A percentile compares a stretch with the other conserved stretches of the same genome.
phyloP scores from a whole-genome alignment of 2,329 filamentous ascomycete species.

The Aureobasidium zeae region DNA sequence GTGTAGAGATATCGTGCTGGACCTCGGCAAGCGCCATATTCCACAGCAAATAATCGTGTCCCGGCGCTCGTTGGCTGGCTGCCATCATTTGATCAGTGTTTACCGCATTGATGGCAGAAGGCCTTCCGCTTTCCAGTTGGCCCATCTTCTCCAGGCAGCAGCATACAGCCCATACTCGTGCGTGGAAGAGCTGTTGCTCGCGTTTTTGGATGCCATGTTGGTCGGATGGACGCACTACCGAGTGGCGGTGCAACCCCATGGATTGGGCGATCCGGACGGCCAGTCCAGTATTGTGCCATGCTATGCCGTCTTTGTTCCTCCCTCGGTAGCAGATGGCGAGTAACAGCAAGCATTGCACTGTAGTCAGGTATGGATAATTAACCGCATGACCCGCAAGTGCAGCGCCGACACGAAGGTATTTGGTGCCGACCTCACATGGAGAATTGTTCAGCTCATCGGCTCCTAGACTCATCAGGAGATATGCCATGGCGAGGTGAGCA shows the following conservation, averaged over 20 bases:
- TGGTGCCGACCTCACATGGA: neutral
- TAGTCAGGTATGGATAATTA: slow-evolving; percentile 11
- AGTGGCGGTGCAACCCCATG: slow-evolving; percentile 11
- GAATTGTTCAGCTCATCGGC: slow-evolving; percentile 4
- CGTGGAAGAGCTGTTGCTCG: slow-evolving; percentile 8
- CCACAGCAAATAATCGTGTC: slow-evolving; percentile 4
- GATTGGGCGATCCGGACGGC: slow-evolving; percentile 10
- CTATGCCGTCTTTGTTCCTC: slow-evolving; percentile 6
- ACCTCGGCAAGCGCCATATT: slow-evolving; percentile 14
- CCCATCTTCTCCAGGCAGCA: slow-evolving; percentile 9
- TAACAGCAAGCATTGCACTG: slow-evolving; percentile 3
- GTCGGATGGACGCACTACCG: neutral
- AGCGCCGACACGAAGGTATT: slow-evolving; percentile 4
- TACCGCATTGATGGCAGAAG: slow-evolving; percentile 2
- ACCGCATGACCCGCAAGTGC: slow-evolving; percentile 4
- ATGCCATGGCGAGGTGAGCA: slow-evolving; percentile 1
- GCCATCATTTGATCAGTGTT: slow-evolving; percentile 14
- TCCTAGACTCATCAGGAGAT: slow-evolving; percentile 8
- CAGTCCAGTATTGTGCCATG: neutral
- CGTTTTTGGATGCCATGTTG: slow-evolving; percentile 9
- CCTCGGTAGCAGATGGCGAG: slow-evolving; percentile 11
- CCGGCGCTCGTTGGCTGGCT: neutral
- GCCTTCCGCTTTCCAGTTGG: slow-evolving; percentile 9
- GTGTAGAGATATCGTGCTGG: slow-evolving; percentile 9
- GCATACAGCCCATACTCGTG: slow-evolving; percentile 10